Percentiles rank a stretch among this genome's conserved stretches.
phyloP scores from a whole-genome alignment of 768 basidiomycete genomes.

The Melanogaster broomeanus region DNA sequence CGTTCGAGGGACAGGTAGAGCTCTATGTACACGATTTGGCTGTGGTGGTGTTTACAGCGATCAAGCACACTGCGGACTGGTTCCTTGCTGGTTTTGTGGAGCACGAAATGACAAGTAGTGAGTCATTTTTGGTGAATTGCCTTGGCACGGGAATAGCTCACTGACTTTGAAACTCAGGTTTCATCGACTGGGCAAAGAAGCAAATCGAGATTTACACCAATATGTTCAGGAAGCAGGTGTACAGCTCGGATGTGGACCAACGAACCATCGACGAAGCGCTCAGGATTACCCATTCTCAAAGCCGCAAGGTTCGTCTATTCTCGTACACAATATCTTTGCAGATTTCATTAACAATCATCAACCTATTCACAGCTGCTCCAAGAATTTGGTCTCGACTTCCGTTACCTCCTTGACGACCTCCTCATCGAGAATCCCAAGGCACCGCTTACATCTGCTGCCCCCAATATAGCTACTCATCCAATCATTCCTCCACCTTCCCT shows the following conservation, averaged over 20 bases:
- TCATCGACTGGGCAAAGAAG: constrained; percentile 91
- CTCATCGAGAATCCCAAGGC: constrained; percentile 54
- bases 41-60: constrained; percentile 87
- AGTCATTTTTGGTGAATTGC: constrained; percentile 28
- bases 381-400: constrained; percentile 94
- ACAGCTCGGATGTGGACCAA: constrained; percentile 74
- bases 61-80: constrained; percentile 99
- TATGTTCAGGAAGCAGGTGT: constrained; percentile 90
- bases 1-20: constrained; percentile 85
- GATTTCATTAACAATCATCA: background rate
- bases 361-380: constrained; percentile 63
- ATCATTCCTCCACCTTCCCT: constrained; percentile 15
- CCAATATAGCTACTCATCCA: constrained; percentile 32
- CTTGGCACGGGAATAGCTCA: background rate
- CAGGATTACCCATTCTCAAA: constrained; percentile 75
- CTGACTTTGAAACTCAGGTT: constrained; percentile 50
- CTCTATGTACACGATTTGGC: constrained; percentile 87
- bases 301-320: constrained; percentile 64
- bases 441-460: constrained; percentile 11
- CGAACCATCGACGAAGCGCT: constrained; percentile 77
- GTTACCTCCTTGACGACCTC: constrained; percentile 82
- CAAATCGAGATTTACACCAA: constrained; percentile 83
- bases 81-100: constrained; percentile 95
- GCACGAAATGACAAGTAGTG: constrained; percentile 91
- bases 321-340: background rate